Percentiles rank a stretch among this genome's conserved stretches.
phyloP scores from a whole-genome alignment of 1,284 basidiomycete species.

The Ganoderma lingzhi region DNA sequence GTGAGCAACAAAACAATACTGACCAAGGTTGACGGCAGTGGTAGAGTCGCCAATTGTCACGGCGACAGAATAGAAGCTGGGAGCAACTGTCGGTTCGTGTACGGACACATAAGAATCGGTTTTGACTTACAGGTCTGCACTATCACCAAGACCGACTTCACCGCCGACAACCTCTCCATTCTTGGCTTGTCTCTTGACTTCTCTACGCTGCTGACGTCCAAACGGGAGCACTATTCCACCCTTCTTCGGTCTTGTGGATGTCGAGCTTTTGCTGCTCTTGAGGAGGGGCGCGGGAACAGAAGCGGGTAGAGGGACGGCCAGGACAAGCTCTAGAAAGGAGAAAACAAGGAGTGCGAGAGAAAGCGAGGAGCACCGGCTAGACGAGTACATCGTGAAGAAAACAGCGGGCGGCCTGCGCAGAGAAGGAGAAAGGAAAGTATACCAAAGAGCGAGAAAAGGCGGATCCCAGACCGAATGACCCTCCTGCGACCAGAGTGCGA shows the following conservation, averaged over 20 bases:
- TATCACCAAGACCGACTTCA: slow-evolving; percentile 37
- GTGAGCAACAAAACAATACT: slow-evolving; percentile 1
- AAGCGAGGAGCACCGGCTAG: slow-evolving; percentile 33
- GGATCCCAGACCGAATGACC: slow-evolving; percentile 29
- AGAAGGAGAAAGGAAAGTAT: slow-evolving; percentile 27
- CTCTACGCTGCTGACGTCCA: slow-evolving; percentile 7
- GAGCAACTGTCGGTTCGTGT: neutral
- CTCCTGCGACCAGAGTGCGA: slow-evolving; percentile 31
- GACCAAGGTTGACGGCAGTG: slow-evolving; percentile 41
- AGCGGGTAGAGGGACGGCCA: slow-evolving; percentile 25
- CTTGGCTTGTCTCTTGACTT: slow-evolving; percentile 13
- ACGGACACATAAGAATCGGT: neutral
- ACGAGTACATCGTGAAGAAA: slow-evolving; percentile 35
- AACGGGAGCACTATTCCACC: slow-evolving; percentile 29
- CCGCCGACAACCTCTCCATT: slow-evolving; percentile 32
- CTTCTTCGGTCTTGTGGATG: slow-evolving; percentile 20
- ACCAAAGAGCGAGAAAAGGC: slow-evolving; percentile 29
- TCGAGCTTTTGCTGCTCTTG: slow-evolving; percentile 16
- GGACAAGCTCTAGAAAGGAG: slow-evolving; percentile 19
- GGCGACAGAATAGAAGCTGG: slow-evolving; percentile 42
- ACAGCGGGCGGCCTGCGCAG: slow-evolving; percentile 35
- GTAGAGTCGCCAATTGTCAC: slow-evolving; percentile 39
- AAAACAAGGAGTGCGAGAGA: slow-evolving; percentile 20
- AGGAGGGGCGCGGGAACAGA: slow-evolving; percentile 18
- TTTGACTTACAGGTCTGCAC: slow-evolving; percentile 39